Evolutionary conservation across 1,139 yeast genomes (phyloP), one percentile per base, ranked within the genome.

Genomic region (Arxiozyma heterogenica): DNA sequence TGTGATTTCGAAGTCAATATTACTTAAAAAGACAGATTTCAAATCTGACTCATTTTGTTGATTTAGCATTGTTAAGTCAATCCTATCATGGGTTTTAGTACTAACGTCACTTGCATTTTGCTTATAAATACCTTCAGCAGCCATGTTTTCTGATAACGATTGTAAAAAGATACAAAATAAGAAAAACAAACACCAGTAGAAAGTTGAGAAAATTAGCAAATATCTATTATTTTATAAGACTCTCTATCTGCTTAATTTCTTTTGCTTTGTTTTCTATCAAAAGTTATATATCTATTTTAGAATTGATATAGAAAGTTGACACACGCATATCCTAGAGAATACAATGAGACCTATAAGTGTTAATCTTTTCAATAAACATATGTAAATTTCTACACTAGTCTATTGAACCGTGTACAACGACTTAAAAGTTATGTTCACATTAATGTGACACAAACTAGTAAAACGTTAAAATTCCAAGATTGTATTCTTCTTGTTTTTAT

Each of bases 11-110:
- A 84, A 84, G 64, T 88, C 95, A 25, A 91, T 94, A 64, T 89
- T 89, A 21, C 96, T 95, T 22, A 91, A 88, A 68, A 86, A 91
- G 27, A 91, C 78, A 1, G 95, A 86, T 56, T 94, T 78, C 3
- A 88, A 78, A 68, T 91, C 98, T 27, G 82, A 74, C 38, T 74
- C 73, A 41, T 72, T 72, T 53, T 76, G 81, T 49, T 71, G 48
- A 9, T 20, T 12, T 34, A 3, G 39, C 6, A 12, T 34, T 34
- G 12, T 34, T 12, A n/a, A 12, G 12, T 34, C 39, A 34, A 34
- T 34, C 39, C 12, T 11, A 15, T 8, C n/a, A 12, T 34, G n/a
- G 15, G 39, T 3, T 34, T 34, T 34, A 6, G 15, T 4, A 34
- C n/a, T 34, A 34, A 12, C 4, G 2, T 15, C n/a, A 34, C 39